Evolutionary conservation across 345 rosid genomes (phyloP), one percentile per base, ranked within the genome.

Genomic region (Lepidium aucheri): DNA sequence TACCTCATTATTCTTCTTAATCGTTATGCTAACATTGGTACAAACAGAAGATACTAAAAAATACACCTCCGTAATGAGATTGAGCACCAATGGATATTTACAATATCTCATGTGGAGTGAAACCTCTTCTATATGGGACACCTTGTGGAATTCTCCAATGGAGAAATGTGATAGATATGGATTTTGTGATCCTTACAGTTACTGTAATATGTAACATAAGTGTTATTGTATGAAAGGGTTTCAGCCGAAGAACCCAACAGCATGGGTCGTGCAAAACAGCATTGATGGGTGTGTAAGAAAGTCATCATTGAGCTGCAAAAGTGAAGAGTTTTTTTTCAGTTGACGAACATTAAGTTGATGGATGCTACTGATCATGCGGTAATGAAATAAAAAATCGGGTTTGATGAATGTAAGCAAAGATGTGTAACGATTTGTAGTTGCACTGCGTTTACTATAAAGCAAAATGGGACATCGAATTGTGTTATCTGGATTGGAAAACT

Each of bases 261-360:
- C 87, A 0, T 87, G 97, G 97, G 54, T 33, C 9, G 45, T 61
- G 15, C 7, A 51, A 20, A 65, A 67, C 39, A 84, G 88, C 32
- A 67, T 82, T 0, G 78, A 7, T 12, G 97, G 95, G 68, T 87
- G 95, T 65, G 65, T 68, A 1, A 69, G 92, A 69, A 75, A 67
- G 11, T 80, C 78, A 7, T 15, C 26, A 6, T 28, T 85, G 75
- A 74, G 67, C 0, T 85, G 92, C 63, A 0, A 1, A 2, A 64
- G 43, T 4, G 89, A 82, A 47, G 74, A 78, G 41, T 90, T 90
- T 64, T 87, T 64, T 33, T 78, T 65, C 69, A 9, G 6, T 6
- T 87, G 67, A 49, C 40, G 32, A 74, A 80, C 26, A 59, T 85
- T 72, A 87, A 84, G 55, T 40, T 87, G 76, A 95, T 95, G 0